Evolutionary conservation across 768 basidiomycete species (phyloP), one percentile per base, ranked within the genome.

Genomic region (Asterophora lycoperdoides): DNA sequence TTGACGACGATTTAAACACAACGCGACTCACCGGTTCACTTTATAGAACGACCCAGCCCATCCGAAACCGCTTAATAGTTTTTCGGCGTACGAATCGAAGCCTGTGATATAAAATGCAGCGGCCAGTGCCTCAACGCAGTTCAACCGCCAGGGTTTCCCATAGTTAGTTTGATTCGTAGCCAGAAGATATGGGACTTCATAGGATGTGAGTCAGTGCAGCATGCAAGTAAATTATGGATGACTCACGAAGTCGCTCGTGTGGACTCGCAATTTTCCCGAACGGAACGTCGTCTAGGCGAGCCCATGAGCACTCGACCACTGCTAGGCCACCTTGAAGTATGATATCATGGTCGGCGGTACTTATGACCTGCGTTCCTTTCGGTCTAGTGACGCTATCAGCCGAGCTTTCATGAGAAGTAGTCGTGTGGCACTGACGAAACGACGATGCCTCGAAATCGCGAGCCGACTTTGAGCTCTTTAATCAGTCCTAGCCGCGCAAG

Each of bases 221-320:
- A 3, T 23, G 13, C 30, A 32, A 8, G 8, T 9, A 2, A 32
- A 13, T 2, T 2, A 32, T 9, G 30, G 30, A 32, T 10, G 30
- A 32, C 91, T 53, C 59, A 96, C 94, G 61, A 37, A 98, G 63
- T 8, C 96, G 78, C 72, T 99, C 96, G 57, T 98, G 79, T 1
- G 95, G 93, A 55, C 90, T 92, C 5, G 87, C 78, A 54, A 98
- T 95, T 70, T 97, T 98, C 43, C 76, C 72, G 62, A 96, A 99
- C 1, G 96, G 96, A 7, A 99, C 85, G 48, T 98, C 96, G 39
- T 91, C 91, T 7, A 98, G 68, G 17, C 93, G 80, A 1, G 96
- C 95, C 96, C 96, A 99, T 3, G 92, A 95, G 64, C 95, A 98
- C 63, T 99, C 96, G 2, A 99, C 91, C n/a, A 99, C 96, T 1